phyloP scores from a whole-genome alignment of 805 yeast genomes.

The Candida schatavii region DNA sequence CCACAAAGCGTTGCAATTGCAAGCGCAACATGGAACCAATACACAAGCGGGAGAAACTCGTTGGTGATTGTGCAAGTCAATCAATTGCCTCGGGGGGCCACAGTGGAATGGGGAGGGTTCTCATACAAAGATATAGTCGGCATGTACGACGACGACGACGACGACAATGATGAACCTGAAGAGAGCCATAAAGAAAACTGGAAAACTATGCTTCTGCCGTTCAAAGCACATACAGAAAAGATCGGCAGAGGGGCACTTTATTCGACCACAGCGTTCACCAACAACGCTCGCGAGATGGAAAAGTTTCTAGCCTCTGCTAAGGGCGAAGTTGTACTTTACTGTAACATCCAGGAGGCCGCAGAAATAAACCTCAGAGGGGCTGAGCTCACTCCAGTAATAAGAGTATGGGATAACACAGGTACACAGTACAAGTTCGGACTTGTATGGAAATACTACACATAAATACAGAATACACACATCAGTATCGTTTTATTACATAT shows the following conservation, averaged over 20 bases:
- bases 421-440: conserved; percentile 17
- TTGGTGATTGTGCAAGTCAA: conserved; percentile 55
- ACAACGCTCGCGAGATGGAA: not conserved
- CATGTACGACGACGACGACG: conserved; percentile 43
- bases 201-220: not conserved
- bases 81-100: conserved; percentile 60
- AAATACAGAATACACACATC: too few relatives aligned
- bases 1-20: conserved; percentile 25
- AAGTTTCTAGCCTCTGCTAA: not conserved
- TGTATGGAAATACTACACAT: conserved; percentile 8
- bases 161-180: conserved; percentile 23
- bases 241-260: not conserved
- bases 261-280: not conserved
- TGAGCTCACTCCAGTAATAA: conserved; percentile 24
- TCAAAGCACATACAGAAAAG: not conserved
- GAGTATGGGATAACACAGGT: conserved; percentile 24
- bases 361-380: conserved; percentile 8
- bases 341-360: not conserved
- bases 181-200: conserved; percentile 5
- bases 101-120: conserved; percentile 74
- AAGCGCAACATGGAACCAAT: conserved; percentile 44
- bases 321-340: not conserved
- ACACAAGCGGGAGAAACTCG: conserved; percentile 21
- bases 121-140: conserved; percentile 39
- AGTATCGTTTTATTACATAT: too few relatives aligned